These are phyloP conservation scores for Penicillium sp. DNA, from an alignment of 2,329 filamentous ascomycete species.

Conservation along the genomic window DNA sequence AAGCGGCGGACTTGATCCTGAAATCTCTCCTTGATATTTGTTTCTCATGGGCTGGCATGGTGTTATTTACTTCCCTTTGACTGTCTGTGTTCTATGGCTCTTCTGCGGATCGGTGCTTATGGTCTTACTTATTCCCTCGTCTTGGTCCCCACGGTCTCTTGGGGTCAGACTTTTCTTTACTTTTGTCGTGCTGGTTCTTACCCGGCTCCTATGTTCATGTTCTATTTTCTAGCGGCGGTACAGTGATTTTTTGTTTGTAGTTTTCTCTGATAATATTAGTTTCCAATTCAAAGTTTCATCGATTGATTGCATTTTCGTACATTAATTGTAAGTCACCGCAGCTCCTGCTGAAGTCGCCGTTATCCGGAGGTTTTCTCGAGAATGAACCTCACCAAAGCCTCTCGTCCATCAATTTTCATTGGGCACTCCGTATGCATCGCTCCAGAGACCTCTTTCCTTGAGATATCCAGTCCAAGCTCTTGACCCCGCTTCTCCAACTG, in stretches of 20 bases:
- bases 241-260: conserved; percentile 16
- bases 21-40: conserved; percentile 19
- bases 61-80: conserved; percentile 20
- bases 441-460: conserved; percentile 46
- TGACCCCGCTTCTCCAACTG: conserved; percentile 41
- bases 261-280: conserved; percentile 23
- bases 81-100: conserved; percentile 28
- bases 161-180: conserved; percentile 9
- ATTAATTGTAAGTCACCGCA: background rate
- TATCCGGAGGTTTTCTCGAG: background rate
- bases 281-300: conserved; percentile 5
- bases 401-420: conserved; percentile 48
- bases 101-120: conserved; percentile 27
- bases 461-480: conserved; percentile 40
- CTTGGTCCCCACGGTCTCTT: conserved; percentile 14
- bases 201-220: conserved; percentile 15
- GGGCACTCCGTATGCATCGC: conserved; percentile 57
- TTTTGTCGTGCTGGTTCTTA: conserved; percentile 13
- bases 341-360: background rate
- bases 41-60: conserved; percentile 24
- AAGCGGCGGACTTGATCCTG: conserved; percentile 22
- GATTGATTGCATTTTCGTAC: background rate
- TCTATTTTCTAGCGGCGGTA: conserved; percentile 23
- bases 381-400: conserved; percentile 41
- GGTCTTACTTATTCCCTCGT: conserved; percentile 26